These are phyloP conservation scores for Fistulina hepatica DNA, from an alignment of 1,284 basidiomycete genomes.

Conservation along the genomic window DNA sequence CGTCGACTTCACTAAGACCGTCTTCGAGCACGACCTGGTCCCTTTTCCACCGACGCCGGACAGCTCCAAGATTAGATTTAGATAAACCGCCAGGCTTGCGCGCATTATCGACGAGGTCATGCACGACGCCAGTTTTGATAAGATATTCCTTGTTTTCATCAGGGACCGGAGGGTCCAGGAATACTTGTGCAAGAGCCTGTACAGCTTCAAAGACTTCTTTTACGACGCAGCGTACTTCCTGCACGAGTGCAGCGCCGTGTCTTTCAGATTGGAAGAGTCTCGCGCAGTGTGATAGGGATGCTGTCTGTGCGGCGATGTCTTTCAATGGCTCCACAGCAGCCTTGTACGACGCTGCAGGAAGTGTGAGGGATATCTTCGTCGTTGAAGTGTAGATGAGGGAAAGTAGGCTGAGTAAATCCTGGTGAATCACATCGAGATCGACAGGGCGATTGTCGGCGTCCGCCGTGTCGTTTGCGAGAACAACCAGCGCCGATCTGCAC, in stretches of 20 bases:
- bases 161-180: slow-evolving; percentile 23
- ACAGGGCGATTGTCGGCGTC: slow-evolving; percentile 16
- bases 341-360: slow-evolving; percentile 43
- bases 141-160: slow-evolving; percentile 39
- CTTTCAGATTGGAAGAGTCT: slow-evolving; percentile 34
- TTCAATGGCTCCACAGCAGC: slow-evolving; percentile 45
- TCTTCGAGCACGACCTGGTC: slow-evolving; percentile 53
- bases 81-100: slow-evolving; percentile 38
- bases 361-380: slow-evolving; percentile 55
- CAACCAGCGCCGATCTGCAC: slow-evolving; percentile 33
- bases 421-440: slow-evolving; percentile 31
- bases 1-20: slow-evolving; percentile 44
- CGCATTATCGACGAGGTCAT: slow-evolving; percentile 50
- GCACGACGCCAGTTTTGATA: slow-evolving; percentile 49
- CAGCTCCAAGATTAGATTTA: slow-evolving; percentile 46
- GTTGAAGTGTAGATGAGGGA: slow-evolving; percentile 47
- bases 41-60: slow-evolving; percentile 42
- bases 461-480: slow-evolving; percentile 13
- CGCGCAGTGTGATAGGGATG: slow-evolving; percentile 48
- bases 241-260: slow-evolving; percentile 45
- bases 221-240: slow-evolving; percentile 34
- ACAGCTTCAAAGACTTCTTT: slow-evolving; percentile 38
- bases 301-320: slow-evolving; percentile 43
- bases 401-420: slow-evolving; percentile 51
- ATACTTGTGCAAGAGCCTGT: slow-evolving; percentile 29